phyloP scores from a whole-genome alignment of 352 stramenopile genomes.

The Aphanomyces stellatus region DNA sequence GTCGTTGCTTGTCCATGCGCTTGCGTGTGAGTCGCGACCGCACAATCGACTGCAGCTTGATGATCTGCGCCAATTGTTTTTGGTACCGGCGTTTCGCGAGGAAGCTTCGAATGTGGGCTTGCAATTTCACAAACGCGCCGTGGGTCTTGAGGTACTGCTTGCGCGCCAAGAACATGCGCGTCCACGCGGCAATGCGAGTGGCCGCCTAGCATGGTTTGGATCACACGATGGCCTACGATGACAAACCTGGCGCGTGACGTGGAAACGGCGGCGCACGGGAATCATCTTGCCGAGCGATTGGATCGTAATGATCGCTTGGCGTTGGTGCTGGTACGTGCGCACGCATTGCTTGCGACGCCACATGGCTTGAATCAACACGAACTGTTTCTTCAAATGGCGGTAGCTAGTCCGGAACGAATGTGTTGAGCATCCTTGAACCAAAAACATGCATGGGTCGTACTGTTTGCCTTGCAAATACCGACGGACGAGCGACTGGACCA shows the following conservation, averaged over 20 bases:
- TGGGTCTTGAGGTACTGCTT: conserved; percentile 53
- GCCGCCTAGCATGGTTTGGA: conserved; percentile 21
- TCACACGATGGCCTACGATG: neutral
- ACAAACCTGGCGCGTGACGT: conserved; percentile 32
- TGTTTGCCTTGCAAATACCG: conserved; percentile 58
- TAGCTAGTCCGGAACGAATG: too few relatives aligned
- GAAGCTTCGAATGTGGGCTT: conserved; percentile 53
- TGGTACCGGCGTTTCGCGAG: conserved; percentile 59
- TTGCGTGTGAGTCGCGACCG: conserved; percentile 50
- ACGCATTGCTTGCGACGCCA: conserved; percentile 62
- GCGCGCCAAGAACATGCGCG: conserved; percentile 61
- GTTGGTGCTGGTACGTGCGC: conserved; percentile 43
- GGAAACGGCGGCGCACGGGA: conserved; percentile 39
- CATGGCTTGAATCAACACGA: conserved; percentile 69
- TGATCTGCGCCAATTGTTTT: conserved; percentile 31
- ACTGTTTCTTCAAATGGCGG: conserved; percentile 26
- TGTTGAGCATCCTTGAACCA: too few relatives aligned
- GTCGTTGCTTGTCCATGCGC: conserved; percentile 38
- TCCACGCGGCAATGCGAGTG: conserved; percentile 54
- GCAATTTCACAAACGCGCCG: conserved; percentile 52
- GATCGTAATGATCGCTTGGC: conserved; percentile 51
- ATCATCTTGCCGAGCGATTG: conserved; percentile 64
- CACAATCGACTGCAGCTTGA: conserved; percentile 70
- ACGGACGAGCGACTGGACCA: conserved; percentile 71
- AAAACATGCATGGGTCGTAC: too few relatives aligned